Percentiles rank a stretch among this genome's conserved stretches.
Conservation (phyloP, 1,284 basidiomycete genomes). For the Phlebopus sp. region DNA sequence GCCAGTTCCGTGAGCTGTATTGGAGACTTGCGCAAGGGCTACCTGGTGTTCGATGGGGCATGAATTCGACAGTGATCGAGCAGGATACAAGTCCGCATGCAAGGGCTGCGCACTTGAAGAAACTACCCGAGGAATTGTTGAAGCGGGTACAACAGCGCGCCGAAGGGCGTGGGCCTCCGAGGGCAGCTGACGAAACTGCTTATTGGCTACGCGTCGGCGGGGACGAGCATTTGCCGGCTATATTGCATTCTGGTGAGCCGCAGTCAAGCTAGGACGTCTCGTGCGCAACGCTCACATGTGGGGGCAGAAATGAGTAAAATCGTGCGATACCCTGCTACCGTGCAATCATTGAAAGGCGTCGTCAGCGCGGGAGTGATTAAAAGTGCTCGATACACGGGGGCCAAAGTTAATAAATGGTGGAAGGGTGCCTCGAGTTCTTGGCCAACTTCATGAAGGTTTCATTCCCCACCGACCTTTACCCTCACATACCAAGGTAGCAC, state of each 20-base stretch:
- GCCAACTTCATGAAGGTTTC: background rate
- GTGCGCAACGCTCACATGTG: background rate
- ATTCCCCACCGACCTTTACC: too few relatives aligned
- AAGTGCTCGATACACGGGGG: constrained; percentile 70
- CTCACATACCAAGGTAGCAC: background rate
- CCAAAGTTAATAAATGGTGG: constrained; percentile 87
- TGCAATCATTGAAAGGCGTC: constrained; percentile 85
- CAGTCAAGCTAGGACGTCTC: constrained; percentile 1
- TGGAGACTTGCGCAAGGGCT: constrained; percentile 74
- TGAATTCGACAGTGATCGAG: constrained; percentile 48
- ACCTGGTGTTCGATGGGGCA: constrained; percentile 71
- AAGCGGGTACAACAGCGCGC: constrained; percentile 43
- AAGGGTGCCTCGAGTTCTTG: constrained; percentile 33
- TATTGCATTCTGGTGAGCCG: constrained; percentile 59
- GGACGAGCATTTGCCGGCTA: constrained; percentile 54
- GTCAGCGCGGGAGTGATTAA: constrained; percentile 81
- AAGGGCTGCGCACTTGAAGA: constrained; percentile 68
- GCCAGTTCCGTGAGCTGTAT: constrained; percentile 88
- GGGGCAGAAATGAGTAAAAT: constrained; percentile 69
- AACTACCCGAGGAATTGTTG: constrained; percentile 71
- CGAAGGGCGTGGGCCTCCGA: constrained; percentile 28
- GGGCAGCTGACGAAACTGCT: constrained; percentile 60
- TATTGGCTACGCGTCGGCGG: constrained; percentile 76
- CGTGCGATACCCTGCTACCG: constrained; percentile 78
- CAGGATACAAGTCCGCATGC: constrained; percentile 71